These are phyloP conservation scores for grape (Vitis vinifera) DNA, from an alignment of 164 flowering plant species.

Conservation along the genomic window ASM3070453v1 NC_081823.1:3513501-3514000, in stretches of 20 bases:
- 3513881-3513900: constrained; percentile 93
- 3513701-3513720: not conserved
- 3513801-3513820: constrained; percentile 73
- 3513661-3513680: too few species aligned
- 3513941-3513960: not conserved
- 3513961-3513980: not conserved
- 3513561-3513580: too few species aligned
- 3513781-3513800: constrained; percentile 90
- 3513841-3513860: constrained; percentile 96
- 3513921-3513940: not conserved
- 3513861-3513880: constrained; percentile 97
- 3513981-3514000: not conserved
- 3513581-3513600: too few species aligned
- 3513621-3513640: too few species aligned
- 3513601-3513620: too few species aligned
- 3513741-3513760: constrained; percentile 63
- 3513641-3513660: not conserved
- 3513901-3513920: constrained; percentile 9
- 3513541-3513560: too few species aligned
- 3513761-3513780: constrained; percentile 80
- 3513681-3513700: not conserved
- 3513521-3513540: too few species aligned
- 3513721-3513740: constrained; percentile 51
- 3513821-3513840: constrained; percentile 81
- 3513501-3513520: not conserved